Evolutionary conservation across 192 early-diverging fungal species (phyloP).

Genomic region (Gryganskiella cystojenkinii): DNA sequence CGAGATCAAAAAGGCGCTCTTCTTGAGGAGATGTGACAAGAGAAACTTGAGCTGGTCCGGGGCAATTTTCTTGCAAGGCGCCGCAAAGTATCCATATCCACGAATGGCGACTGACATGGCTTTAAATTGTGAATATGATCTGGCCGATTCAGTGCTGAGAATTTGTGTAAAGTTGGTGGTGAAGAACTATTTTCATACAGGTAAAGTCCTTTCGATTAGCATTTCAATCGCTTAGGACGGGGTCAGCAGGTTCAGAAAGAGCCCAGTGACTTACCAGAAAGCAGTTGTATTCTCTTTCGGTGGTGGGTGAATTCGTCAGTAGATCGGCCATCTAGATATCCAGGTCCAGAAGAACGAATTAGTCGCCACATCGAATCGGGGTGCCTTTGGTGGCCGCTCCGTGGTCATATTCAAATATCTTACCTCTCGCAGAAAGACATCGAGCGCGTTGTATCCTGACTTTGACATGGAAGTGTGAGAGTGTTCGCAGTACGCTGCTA

Average conservation of each 20-base stretch:
- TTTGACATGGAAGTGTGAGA: slow-evolving; percentile 45
- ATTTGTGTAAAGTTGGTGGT: slow-evolving; percentile 55
- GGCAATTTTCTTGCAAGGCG: slow-evolving; percentile 61
- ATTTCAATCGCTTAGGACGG: not conserved
- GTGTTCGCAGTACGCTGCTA: slow-evolving; percentile 44
- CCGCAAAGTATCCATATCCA: slow-evolving; percentile 76
- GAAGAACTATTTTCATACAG: slow-evolving; percentile 54
- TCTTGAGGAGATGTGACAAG: slow-evolving; percentile 58
- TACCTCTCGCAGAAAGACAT: slow-evolving; percentile 45
- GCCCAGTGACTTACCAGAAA: slow-evolving; percentile 26
- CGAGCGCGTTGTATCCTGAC: slow-evolving; percentile 48
- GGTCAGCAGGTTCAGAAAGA: too few relatives aligned
- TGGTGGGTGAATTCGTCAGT: slow-evolving; percentile 28
- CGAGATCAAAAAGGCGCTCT: slow-evolving; percentile 60
- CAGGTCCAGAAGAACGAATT: too few relatives aligned
- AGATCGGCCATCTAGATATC: slow-evolving; percentile 29
- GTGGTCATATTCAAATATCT: not conserved
- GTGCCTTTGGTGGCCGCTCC: too few relatives aligned
- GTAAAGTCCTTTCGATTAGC: not conserved
- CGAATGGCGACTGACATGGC: slow-evolving; percentile 74
- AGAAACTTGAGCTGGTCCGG: slow-evolving; percentile 57
- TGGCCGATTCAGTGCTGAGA: slow-evolving; percentile 47
- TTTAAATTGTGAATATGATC: slow-evolving; percentile 42
- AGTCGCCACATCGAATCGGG: too few relatives aligned
- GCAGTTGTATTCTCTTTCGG: slow-evolving; percentile 38